Evolutionary conservation across 2,329 filamentous ascomycete species (phyloP), one percentile per base, ranked within the genome.

Genomic region (Thelonectria blattea): DNA sequence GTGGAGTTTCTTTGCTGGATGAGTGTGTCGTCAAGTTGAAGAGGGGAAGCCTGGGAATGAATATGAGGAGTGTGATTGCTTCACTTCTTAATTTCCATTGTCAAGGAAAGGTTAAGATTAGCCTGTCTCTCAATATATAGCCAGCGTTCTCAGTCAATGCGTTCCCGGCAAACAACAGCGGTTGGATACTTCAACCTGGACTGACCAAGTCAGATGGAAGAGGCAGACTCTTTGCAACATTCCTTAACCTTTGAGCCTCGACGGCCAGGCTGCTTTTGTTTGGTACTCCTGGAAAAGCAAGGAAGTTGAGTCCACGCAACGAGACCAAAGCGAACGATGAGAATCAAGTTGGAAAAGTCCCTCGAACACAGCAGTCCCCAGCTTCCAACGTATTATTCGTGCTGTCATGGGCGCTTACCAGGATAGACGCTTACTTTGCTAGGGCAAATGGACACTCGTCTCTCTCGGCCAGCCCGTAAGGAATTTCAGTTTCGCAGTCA

Each of bases 401-500:
- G 65, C 61, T 7, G 63, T 65, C 12, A 71, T 71, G 30, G 34
- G 60, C 12, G 66, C 68, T 7, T 71, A 71, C 49, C 20, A 45
- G 18, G 52, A 62, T 20, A 63, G 56, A 3, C 41, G 51, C 11
- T 69, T 71, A 14, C 61, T 56, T 15, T 71, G 63, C 58, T 71
- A 66, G 65, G 61, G 68, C 17, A 63, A 63, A 24, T 71, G 66
- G 68, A 68, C 66, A 22, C 58, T 71, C 12, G 22, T 71, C 11
- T 70, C 71, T 32, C 67, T 63, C 5, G 68, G 68, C 1, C 50
- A 60, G 3, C 15, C 69, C 6, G 63, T 64, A 30, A 68, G 69
- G n/a, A 39, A 54, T 27, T 24, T 46, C 60, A 6, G 63, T 61
- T 6, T 71, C 70, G 30, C 63, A 70, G n/a, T 65, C 67, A n/a